These are phyloP conservation scores for Xerocomus cyaneibrunnescens DNA, from an alignment of 1,284 basidiomycete genomes.

Conservation along the genomic window DNA sequence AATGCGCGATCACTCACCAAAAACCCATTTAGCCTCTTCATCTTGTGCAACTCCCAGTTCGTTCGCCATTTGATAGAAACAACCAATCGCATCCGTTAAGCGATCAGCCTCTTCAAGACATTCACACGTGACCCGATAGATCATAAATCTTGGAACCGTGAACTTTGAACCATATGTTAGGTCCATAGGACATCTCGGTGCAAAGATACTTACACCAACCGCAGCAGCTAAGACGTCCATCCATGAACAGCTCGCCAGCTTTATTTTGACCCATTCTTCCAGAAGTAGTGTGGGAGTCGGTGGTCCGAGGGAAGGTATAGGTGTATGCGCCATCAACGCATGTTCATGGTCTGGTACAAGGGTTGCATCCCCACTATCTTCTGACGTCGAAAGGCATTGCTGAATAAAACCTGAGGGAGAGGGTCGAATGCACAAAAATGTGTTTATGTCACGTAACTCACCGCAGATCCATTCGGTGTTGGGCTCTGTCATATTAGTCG, in stretches of 20 bases:
- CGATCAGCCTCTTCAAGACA: not conserved
- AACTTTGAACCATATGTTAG: not conserved
- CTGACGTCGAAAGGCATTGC: not conserved
- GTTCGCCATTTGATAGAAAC: not conserved
- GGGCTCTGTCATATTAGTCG: not conserved
- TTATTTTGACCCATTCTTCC: not conserved
- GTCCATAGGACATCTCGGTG: not conserved
- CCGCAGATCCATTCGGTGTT: not conserved
- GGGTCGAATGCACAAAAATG: not conserved
- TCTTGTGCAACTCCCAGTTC: not conserved
- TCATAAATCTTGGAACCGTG: not conserved
- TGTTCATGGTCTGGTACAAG: not conserved
- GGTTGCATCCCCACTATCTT: not conserved
- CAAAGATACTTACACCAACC: not conserved
- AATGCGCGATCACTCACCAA: not conserved
- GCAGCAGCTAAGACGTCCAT: not conserved
- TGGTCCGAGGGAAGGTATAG: not conserved
- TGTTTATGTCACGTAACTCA: not conserved
- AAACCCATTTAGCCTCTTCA: not conserved
- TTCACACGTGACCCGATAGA: not conserved
- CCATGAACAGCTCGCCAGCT: not conserved
- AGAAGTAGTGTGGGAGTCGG: not conserved
- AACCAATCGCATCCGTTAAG: not conserved
- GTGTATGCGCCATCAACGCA: not conserved
- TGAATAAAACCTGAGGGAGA: not conserved